Evolutionary conservation across 768 basidiomycete species (phyloP).

Genomic region (Suillus plorans): DNA sequence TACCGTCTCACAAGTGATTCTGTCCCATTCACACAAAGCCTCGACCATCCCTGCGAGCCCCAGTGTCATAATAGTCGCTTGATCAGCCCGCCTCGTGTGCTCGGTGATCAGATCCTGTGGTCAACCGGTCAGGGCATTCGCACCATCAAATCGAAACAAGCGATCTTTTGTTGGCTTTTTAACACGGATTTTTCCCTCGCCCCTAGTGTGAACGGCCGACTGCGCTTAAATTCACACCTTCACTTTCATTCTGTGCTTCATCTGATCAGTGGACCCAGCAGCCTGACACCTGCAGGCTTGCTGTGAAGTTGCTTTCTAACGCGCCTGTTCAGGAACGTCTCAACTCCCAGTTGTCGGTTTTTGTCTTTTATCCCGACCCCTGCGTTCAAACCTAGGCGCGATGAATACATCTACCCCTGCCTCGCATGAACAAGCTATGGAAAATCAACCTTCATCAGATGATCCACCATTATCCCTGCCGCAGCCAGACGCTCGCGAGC

Average conservation of each 20-base stretch:
- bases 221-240: neutral
- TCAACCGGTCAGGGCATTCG: conserved; percentile 1
- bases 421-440: neutral
- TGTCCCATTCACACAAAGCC: neutral
- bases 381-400: neutral
- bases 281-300: conserved; percentile 1
- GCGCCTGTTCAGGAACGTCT: neutral
- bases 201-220: neutral
- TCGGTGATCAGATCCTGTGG: neutral
- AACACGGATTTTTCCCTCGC: neutral
- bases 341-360: neutral
- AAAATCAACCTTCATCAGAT: conserved; percentile 8
- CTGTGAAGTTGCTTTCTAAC: conserved; percentile 1
- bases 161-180: neutral
- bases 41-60: neutral
- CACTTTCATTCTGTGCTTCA: neutral
- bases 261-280: neutral
- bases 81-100: neutral
- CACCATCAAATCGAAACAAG: neutral
- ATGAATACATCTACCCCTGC: neutral
- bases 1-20: neutral
- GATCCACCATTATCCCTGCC: conserved; percentile 19
- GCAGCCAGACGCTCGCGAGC: conserved; percentile 24
- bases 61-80: neutral
- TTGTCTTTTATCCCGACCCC: neutral